Conservation (phyloP, 2,329 filamentous ascomycete genomes). For the Colletotrichum liaoningense region DNA sequence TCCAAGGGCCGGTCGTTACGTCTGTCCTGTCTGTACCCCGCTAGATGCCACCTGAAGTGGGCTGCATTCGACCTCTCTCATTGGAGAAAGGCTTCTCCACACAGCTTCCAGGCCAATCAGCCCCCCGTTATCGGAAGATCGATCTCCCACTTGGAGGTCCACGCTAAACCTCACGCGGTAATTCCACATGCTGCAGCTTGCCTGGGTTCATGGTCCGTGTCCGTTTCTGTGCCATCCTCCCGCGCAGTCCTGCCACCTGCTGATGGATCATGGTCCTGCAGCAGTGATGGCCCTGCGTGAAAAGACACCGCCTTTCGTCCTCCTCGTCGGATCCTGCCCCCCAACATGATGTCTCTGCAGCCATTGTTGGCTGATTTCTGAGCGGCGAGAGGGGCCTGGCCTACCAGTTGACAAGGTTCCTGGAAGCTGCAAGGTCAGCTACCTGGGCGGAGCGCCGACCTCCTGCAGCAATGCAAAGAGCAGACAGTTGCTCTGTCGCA, state of each 20-base stretch:
- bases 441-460: background rate
- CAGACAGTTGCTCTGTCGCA: background rate
- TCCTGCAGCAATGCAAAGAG: constrained; percentile 2
- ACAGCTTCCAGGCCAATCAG: constrained; percentile 17
- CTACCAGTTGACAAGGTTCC: background rate
- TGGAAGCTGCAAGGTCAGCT: background rate
- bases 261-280: constrained; percentile 9
- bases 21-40: constrained; percentile 30
- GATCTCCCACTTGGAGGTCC: constrained; percentile 8
- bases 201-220: constrained; percentile 21
- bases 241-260: background rate
- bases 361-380: constrained; percentile 14
- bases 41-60: constrained; percentile 33
- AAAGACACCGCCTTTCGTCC: constrained; percentile 31
- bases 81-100: constrained; percentile 4
- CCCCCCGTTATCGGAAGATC: constrained; percentile 34
- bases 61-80: background rate
- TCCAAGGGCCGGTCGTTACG: constrained; percentile 22
- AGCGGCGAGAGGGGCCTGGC: constrained; percentile 8
- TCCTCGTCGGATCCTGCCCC: no score
- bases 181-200: constrained; percentile 35
- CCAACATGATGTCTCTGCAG: background rate
- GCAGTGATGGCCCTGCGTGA: background rate
- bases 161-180: constrained; percentile 15
- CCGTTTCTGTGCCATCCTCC: constrained; percentile 9